Base-by-base conservation (phyloP, 225 moss, liverwort and hornwort species). In the Physcomitrium patens region DNA sequence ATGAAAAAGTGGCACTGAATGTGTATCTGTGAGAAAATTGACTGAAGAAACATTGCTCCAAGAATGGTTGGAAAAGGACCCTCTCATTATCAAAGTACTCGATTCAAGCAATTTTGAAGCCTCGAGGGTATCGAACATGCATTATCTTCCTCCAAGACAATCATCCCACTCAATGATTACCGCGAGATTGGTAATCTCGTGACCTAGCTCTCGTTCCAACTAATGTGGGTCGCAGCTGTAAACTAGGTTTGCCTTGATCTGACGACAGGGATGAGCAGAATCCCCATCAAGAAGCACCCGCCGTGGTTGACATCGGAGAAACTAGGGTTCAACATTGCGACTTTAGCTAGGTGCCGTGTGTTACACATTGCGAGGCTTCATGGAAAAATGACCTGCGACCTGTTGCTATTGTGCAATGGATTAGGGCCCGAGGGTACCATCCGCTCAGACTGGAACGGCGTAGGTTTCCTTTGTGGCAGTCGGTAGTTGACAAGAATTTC, bases 371-470 rank as follows among this genome's bases (percentile, higher is more conserved):
- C 60, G 31, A 7, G 31, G 7, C 0, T 37, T 84, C 72, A 86
- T 24, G 86, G 86, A 50, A 83, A 80, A 49, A 87, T 87, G 66
- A 87, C 84, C 75, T 87, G 79, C 16, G 87, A 87, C 73, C 87
- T 79, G 70, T 87, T 87, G 76, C 87, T 87, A 67, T 87, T 87
- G 79, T 87, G 87, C 76, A 87, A 53, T 44, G 87, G 87, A 70
- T 87, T 87, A 31, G 87, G 87, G 9, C 87, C 87, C 17, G 87
- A 81, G 31, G 87, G 87, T 54, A 87, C 87, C 84, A 84, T 84
- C 45, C 87, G 75, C 42, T 87, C 76, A 0, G 87, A 84, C 58
- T 81, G 76, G 51, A 81, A 79, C 45, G 65, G 73, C 76, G 75
- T 71, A 16, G 43, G 71, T 67, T 83, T 81, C 31, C 31, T 2